These are phyloP conservation scores for Yamadazyma spencermartinsiae DNA, from an alignment of 1,139 yeast genomes.

Conservation along the genomic window DNA sequence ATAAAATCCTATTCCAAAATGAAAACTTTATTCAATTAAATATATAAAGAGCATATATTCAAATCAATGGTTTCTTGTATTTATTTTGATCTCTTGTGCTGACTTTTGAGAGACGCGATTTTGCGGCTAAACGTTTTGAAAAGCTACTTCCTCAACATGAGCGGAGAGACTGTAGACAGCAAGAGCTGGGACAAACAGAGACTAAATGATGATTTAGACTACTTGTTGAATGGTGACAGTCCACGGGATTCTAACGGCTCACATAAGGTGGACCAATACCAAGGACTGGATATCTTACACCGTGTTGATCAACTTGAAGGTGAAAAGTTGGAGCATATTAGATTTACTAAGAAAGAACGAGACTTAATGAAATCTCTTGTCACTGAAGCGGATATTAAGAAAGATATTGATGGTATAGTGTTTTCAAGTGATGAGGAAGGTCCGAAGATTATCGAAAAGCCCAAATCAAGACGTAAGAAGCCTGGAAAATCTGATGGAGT, in stretches of 20 bases:
- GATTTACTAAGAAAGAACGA: constrained; percentile 7
- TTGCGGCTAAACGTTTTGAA: not conserved
- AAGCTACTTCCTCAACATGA: too few relatives aligned
- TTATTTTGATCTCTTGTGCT: too few relatives aligned
- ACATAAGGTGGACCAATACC: not conserved
- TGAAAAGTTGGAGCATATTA: not conserved
- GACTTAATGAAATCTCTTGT: constrained; percentile 5
- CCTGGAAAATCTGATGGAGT: not conserved
- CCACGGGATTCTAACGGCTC: not conserved
- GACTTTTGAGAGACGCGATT: constrained; percentile 1
- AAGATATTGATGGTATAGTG: constrained; percentile 26
- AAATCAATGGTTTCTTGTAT: constrained; percentile 1
- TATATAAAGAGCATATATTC: constrained; percentile 17
- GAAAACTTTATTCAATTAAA: constrained; percentile 7
- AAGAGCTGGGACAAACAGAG: not conserved
- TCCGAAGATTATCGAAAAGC: constrained; percentile 9
- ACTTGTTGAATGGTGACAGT: constrained; percentile 13
- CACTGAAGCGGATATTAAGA: constrained; percentile 8
- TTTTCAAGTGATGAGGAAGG: constrained; percentile 27
- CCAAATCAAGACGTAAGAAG: not conserved
- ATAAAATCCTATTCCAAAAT: constrained; percentile 2
- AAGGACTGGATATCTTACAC: constrained; percentile 2
- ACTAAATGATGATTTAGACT: constrained; percentile 16
- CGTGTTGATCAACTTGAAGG: not conserved
- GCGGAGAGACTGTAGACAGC: not conserved